These are phyloP conservation scores for Iberis pinnata DNA, from an alignment of 345 rosid genomes.

Conservation along the genomic window DNA sequence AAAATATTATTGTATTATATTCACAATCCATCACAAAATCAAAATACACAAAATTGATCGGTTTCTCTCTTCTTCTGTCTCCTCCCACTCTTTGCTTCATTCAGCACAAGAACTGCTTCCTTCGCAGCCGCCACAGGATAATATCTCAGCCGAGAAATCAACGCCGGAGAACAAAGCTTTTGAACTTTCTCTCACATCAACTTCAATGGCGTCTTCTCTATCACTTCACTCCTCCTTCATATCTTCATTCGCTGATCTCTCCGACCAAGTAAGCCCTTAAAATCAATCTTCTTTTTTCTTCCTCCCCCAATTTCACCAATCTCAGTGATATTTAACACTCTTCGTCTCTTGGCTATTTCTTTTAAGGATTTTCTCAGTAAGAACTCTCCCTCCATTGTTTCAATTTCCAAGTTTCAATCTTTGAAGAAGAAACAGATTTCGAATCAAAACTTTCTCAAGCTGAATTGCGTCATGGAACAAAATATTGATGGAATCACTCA, in stretches of 20 bases:
- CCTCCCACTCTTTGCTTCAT: constrained; percentile 6
- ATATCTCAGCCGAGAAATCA: constrained; percentile 7
- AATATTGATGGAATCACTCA: constrained; percentile 42
- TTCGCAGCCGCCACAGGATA: constrained; percentile 17
- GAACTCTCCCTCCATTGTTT: not conserved
- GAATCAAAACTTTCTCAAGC: not conserved
- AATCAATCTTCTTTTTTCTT: too few relatives aligned
- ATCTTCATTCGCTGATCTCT: constrained; percentile 25
- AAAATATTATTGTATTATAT: too few relatives aligned
- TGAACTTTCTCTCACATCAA: not conserved
- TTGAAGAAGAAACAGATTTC: not conserved
- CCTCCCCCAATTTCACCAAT: too few relatives aligned
- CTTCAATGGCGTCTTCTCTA: constrained; percentile 34
- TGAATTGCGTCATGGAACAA: not conserved
- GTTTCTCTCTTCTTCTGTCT: not conserved
- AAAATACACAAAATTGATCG: too few relatives aligned
- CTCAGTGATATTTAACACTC: too few relatives aligned
- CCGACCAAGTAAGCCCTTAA: constrained; percentile 29
- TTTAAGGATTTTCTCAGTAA: not conserved
- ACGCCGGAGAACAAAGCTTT: constrained; percentile 10
- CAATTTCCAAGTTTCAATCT: too few relatives aligned
- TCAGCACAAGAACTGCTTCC: constrained; percentile 8
- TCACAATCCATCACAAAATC: too few relatives aligned
- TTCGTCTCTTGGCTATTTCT: not conserved
- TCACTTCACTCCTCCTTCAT: constrained; percentile 25